Percentiles rank a stretch among this genome's conserved stretches.
These are phyloP conservation scores for Sanghuangporus sanghuang DNA, from an alignment of 1,284 basidiomycete genomes.

Conservation along the genomic window DNA sequence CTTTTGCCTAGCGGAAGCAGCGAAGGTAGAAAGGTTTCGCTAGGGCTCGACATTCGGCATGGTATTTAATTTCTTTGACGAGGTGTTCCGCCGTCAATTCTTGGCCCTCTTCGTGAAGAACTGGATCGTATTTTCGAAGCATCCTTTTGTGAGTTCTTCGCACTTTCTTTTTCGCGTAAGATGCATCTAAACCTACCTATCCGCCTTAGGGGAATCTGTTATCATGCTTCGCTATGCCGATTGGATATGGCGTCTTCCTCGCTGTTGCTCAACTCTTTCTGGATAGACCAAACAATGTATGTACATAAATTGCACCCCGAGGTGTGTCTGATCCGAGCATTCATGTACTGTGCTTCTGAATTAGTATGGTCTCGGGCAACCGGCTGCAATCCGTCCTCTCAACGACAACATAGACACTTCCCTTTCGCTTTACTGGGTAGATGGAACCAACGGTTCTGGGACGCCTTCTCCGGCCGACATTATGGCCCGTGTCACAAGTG, in stretches of 20 bases:
- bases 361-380: constrained; percentile 62
- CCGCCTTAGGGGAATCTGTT: constrained; percentile 51
- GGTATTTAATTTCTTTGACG: constrained; percentile 1
- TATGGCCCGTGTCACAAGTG: constrained; percentile 49
- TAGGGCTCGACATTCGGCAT: no score
- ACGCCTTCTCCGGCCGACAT: constrained; percentile 48
- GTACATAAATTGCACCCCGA: constrained; percentile 21
- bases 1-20: no score
- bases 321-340: neutral
- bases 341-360: neutral
- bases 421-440: constrained; percentile 57
- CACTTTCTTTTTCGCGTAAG: neutral
- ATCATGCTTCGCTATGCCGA: constrained; percentile 62
- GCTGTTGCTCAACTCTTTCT: constrained; percentile 58
- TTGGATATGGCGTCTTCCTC: constrained; percentile 67
- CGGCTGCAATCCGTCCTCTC: constrained; percentile 46
- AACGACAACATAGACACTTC: constrained; percentile 46
- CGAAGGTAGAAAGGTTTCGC: no score
- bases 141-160: constrained; percentile 48
- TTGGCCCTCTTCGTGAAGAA: constrained; percentile 67
- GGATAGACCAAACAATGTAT: constrained; percentile 48
- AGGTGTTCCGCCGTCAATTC: constrained; percentile 43
- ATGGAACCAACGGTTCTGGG: constrained; percentile 49
- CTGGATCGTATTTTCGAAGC: constrained; percentile 63
- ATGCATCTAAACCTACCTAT: constrained; percentile 17